Evolutionary conservation across 148 eudicot genomes (phyloP).

Genomic region (Polygonum maritimum): DNA sequence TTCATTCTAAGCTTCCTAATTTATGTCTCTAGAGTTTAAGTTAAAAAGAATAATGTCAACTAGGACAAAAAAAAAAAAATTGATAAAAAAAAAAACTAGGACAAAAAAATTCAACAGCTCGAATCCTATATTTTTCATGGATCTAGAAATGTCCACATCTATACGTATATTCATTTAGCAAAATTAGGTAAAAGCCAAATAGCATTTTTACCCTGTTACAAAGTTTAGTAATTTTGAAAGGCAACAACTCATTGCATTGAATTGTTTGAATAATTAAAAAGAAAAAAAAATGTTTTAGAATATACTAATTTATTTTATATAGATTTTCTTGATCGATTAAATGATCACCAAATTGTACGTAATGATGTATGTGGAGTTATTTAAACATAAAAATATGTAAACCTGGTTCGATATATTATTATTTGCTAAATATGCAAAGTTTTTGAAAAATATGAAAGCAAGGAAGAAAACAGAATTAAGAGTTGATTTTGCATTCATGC

Average conservation of each 20-base stretch:
- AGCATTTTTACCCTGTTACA: neutral
- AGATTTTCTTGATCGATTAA: neutral
- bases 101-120: neutral
- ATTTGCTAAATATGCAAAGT: neutral
- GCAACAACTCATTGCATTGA: neutral
- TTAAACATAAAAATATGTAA: neutral
- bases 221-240: neutral
- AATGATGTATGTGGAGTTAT: neutral
- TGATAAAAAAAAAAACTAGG: too few relatives aligned
- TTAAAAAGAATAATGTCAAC: neutral
- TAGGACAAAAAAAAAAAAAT: neutral
- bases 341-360: neutral
- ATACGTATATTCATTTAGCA: neutral
- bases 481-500: neutral
- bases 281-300: neutral
- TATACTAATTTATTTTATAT: neutral
- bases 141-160: constrained; percentile 1
- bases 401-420: neutral
- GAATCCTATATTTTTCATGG: neutral
- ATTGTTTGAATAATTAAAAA: neutral
- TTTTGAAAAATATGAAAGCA: neutral
- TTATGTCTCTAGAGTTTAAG: too few relatives aligned
- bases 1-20: too few relatives aligned
- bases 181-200: neutral
- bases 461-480: neutral